Conservation (phyloP, 106 monocot species). For the Dactylorhiza incarnata region DNA sequence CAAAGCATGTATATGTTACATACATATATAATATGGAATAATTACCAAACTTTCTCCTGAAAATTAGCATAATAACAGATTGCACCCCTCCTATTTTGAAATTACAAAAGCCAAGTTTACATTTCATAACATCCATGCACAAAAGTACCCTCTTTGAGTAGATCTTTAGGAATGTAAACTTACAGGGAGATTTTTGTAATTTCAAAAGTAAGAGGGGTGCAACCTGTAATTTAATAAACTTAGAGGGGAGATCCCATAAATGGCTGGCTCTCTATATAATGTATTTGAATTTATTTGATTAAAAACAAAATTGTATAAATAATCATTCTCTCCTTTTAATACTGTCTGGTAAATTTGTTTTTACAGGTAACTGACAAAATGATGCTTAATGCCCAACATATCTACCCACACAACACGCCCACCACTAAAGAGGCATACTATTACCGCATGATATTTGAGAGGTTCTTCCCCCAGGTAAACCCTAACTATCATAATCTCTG, state of each 20-base stretch:
- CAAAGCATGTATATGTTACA: slow-evolving; percentile 20
- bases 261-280: no score
- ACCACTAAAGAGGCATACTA: slow-evolving; percentile 62
- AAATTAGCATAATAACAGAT: neutral
- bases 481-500: neutral
- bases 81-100: no score
- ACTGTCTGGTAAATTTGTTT: neutral
- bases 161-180: no score
- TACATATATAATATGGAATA: no score
- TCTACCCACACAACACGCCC: slow-evolving; percentile 54
- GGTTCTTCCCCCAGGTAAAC: slow-evolving; percentile 50
- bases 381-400: slow-evolving; percentile 48
- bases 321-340: neutral
- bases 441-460: slow-evolving; percentile 51
- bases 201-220: neutral
- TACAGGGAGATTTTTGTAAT: no score
- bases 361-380: slow-evolving; percentile 49
- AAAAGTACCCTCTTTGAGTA: no score
- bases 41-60: neutral
- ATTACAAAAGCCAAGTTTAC: no score
- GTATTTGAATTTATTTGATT: no score
- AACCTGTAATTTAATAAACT: no score
- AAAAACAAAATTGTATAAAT: neutral
- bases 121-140: no score
- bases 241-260: no score